Evolutionary conservation across 2,329 filamentous ascomycete genomes (phyloP), one percentile per base, ranked within the genome.

Genomic region (Talaromyces verruculosus): DNA sequence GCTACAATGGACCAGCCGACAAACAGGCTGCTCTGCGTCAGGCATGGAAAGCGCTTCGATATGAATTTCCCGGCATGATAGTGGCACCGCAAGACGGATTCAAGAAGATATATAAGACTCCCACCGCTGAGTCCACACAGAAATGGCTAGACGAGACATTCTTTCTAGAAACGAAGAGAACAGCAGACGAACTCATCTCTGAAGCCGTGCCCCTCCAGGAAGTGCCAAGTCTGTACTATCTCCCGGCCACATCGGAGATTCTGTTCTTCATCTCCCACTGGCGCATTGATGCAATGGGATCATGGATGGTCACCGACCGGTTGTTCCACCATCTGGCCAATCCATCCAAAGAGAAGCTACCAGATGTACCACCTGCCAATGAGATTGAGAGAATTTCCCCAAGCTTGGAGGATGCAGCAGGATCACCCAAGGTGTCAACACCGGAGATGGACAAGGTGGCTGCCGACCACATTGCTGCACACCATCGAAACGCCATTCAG

Each of bases 191-290:
- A 17, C 59, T 67, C 10, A 65, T 68, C 37, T 30, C 47, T 19
- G 30, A 43, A 37, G 43, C 39, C 19, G 57, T 59, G 22, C 39
- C 45, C 8, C 57, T 63, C 22, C 45, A 53, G 45, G 65, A 67
- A 33, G 60, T 67, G 17, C 67, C 67, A 11, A 64, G 41, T 47
- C 43, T 69, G 6, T 51, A 64, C 35, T 68, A 62, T 33, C 53
- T 68, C 22, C 57, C 67, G 3, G 15, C 57, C 8, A 64, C 67
- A 7, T 69, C 67, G 7, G 67, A 68, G 37, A 41, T 69, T 45
- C 25, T 69, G 19, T 58, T 69, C 25, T 39, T 68, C 11, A 60
- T 61, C 55, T 69, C 66, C 3, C 67, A 69, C 64, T 69, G 67
- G 67, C 67, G 67, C 17, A 55, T 68, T 43, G 67, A 69, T 45